phyloP scores from a whole-genome alignment of 176 grass and related monocot species.

The bread wheat (Triticum aestivum) region IWGSC_CS_RefSeq_v2.1 NC_057803.1:487591178-487591677 shows the following conservation, averaged over 20 bases:
- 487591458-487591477: constrained; percentile 89
- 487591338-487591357: constrained; percentile 1
- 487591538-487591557: neutral
- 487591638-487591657: constrained; percentile 94
- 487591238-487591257: constrained; percentile 34
- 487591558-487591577: neutral
- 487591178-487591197: neutral
- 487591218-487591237: constrained; percentile 3
- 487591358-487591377: neutral
- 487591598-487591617: constrained; percentile 13
- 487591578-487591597: neutral
- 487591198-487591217: neutral
- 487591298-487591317: neutral
- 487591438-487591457: constrained; percentile 94
- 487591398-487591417: constrained; percentile 76
- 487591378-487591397: neutral
- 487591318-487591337: constrained; percentile 51
- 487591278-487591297: neutral
- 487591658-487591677: constrained; percentile 59
- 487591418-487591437: constrained; percentile 74
- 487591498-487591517: constrained; percentile 85
- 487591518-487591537: fast-evolving
- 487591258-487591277: constrained; percentile 44
- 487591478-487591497: constrained; percentile 95
- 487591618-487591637: constrained; percentile 78